phyloP scores from a whole-genome alignment of 2,329 filamentous ascomycete species.

The Drechslerella coelobrocha region DNA sequence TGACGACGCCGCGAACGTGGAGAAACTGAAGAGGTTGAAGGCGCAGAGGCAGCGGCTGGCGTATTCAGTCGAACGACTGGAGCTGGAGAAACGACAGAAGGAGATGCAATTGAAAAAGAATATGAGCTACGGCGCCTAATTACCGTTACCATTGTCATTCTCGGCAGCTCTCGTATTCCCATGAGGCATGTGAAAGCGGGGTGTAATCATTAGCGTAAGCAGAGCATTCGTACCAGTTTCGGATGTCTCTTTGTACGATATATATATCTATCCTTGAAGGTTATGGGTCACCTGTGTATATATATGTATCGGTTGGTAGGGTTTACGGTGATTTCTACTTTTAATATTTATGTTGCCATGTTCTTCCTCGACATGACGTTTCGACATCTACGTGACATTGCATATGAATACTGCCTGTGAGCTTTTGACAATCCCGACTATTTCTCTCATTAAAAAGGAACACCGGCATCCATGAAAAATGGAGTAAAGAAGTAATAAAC shows the following conservation, averaged over 20 bases:
- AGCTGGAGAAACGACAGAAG: slow-evolving; percentile 79
- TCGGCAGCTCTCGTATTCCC: neutral
- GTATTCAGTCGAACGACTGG: slow-evolving; percentile 84
- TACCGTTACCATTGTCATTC: too few species aligned
- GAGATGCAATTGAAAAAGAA: slow-evolving; percentile 75
- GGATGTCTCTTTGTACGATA: too few species aligned
- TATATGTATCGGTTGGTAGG: neutral
- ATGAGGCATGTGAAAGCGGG: neutral
- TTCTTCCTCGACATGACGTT: too few species aligned
- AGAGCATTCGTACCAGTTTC: too few species aligned
- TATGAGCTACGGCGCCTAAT: slow-evolving; percentile 59
- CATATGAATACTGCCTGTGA: neutral
- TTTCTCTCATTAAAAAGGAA: slow-evolving; percentile 16
- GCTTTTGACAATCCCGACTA: slow-evolving; percentile 12
- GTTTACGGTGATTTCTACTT: neutral
- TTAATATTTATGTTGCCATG: slow-evolving; percentile 1
- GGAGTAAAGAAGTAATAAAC: slow-evolving; percentile 22
- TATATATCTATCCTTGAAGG: too few species aligned
- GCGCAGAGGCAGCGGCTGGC: slow-evolving; percentile 85
- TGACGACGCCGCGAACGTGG: slow-evolving; percentile 60
- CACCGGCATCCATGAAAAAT: slow-evolving; percentile 47
- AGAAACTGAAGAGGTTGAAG: slow-evolving; percentile 71
- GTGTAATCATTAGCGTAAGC: too few species aligned
- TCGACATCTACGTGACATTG: neutral
- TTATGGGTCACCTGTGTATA: too few species aligned